phyloP scores from a whole-genome alignment of 495 filamentous ascomycete genomes.

The Elaphomyces granulatus region DNA sequence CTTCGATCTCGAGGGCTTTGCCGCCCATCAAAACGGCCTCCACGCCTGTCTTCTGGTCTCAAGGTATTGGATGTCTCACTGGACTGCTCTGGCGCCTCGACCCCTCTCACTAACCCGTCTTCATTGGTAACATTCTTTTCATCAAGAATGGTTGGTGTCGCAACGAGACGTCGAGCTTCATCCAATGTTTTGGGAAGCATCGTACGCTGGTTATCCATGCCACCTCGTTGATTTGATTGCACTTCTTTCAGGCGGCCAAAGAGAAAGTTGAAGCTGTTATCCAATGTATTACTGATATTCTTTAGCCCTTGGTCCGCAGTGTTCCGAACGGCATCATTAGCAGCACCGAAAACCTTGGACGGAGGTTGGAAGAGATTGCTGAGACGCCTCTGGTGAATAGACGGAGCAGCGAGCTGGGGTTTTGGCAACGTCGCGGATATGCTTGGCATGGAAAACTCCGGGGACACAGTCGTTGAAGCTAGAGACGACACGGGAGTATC shows the following conservation, averaged over 20 bases:
- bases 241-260: slow-evolving; percentile 75
- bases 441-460: slow-evolving; percentile 22
- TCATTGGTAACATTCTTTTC: slow-evolving; percentile 37
- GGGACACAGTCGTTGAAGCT: slow-evolving; percentile 20
- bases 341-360: slow-evolving; percentile 61
- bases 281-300: slow-evolving; percentile 73
- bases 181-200: slow-evolving; percentile 78
- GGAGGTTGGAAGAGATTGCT: slow-evolving; percentile 77
- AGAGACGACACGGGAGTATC: slow-evolving; percentile 22
- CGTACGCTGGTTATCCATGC: slow-evolving; percentile 22
- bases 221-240: slow-evolving; percentile 29
- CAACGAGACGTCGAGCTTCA: slow-evolving; percentile 77
- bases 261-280: slow-evolving; percentile 85
- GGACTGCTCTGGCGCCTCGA: slow-evolving; percentile 24
- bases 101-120: slow-evolving; percentile 28
- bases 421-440: slow-evolving; percentile 25
- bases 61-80: slow-evolving; percentile 19
- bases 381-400: slow-evolving; percentile 47
- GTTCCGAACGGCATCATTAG: slow-evolving; percentile 67
- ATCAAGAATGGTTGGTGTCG: slow-evolving; percentile 45
- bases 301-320: slow-evolving; percentile 86
- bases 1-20: slow-evolving; percentile 55
- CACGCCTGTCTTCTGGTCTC: slow-evolving; percentile 40
- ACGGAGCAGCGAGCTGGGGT: slow-evolving; percentile 21
- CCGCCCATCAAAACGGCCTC: slow-evolving; percentile 48